A percentile compares a stretch with the other conserved stretches of the same genome.
Conservation (phyloP, 108 stramenopile species). For the Nitzschia sp. region DNA sequence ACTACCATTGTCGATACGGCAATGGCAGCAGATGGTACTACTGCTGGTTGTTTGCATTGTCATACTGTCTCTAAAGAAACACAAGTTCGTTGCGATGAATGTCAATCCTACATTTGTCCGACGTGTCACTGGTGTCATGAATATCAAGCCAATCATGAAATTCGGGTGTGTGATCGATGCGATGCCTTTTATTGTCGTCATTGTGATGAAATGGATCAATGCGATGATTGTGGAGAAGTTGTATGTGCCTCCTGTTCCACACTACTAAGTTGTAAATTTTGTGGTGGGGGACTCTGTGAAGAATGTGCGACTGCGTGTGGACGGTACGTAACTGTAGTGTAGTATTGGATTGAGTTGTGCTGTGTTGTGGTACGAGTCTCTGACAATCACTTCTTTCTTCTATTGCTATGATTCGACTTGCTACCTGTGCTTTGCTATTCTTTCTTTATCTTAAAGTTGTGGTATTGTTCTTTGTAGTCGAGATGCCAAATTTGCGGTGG, state of each 20-base stretch:
- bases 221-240: constrained; percentile 92
- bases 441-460: constrained; percentile 48
- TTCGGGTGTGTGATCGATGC: constrained; percentile 92
- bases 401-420: too few species aligned
- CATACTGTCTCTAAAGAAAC: constrained; percentile 32
- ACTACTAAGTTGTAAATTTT: constrained; percentile 90
- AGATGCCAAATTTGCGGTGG: constrained; percentile 95
- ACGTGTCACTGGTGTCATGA: constrained; percentile 93
- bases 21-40: too few species aligned
- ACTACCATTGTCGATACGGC: too few species aligned
- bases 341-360: too few species aligned
- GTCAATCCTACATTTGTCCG: constrained; percentile 81
- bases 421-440: not conserved
- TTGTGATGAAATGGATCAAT: constrained; percentile 95
- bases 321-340: constrained; percentile 66
- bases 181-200: constrained; percentile 88
- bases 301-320: constrained; percentile 94
- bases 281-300: constrained; percentile 90
- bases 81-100: constrained; percentile 90
- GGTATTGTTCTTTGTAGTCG: constrained; percentile 90
- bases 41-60: constrained; percentile 45
- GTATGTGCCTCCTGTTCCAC: constrained; percentile 88
- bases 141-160: constrained; percentile 92
- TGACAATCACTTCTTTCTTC: too few species aligned
- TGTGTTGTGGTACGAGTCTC: too few species aligned